Evolutionary conservation across 768 basidiomycete species (phyloP).

Genomic region (Tylopilus vinaceipallidus): DNA sequence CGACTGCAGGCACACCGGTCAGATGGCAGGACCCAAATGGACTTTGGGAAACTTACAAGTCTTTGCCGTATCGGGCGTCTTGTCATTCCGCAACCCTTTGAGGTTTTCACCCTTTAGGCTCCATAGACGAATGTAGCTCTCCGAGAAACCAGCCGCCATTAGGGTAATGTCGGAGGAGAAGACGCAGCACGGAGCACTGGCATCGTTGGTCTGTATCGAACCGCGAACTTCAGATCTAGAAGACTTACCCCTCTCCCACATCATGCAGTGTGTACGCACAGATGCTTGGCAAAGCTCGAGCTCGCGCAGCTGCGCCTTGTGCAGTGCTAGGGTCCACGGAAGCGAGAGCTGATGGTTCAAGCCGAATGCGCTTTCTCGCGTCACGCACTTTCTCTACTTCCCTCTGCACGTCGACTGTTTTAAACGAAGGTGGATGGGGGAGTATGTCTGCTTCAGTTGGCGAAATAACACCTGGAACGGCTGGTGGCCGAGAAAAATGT

Average conservation of each 20-base stretch:
- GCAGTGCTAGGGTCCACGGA: slow-evolving; percentile 57
- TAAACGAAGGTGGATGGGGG: slow-evolving; percentile 81
- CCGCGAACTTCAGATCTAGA: not conserved
- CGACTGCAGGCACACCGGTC: slow-evolving; percentile 38
- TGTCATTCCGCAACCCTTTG: slow-evolving; percentile 74
- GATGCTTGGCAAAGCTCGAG: slow-evolving; percentile 82
- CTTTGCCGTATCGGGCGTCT: slow-evolving; percentile 58
- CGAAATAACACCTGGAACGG: slow-evolving; percentile 53
- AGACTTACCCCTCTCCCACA: slow-evolving; percentile 84
- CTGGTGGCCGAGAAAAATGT: slow-evolving; percentile 48
- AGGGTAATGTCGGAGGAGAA: slow-evolving; percentile 91
- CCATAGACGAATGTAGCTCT: slow-evolving; percentile 95
- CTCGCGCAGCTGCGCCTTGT: slow-evolving; percentile 51
- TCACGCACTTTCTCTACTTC: slow-evolving; percentile 91
- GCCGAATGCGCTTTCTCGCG: slow-evolving; percentile 84
- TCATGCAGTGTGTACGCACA: slow-evolving; percentile 96
- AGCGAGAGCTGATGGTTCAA: slow-evolving; percentile 70
- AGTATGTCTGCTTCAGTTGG: slow-evolving; percentile 72
- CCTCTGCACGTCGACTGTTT: slow-evolving; percentile 81
- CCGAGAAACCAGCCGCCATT: slow-evolving; percentile 92
- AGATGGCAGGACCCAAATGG: not conserved
- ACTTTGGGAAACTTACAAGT: slow-evolving; percentile 52
- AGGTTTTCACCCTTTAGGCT: slow-evolving; percentile 90
- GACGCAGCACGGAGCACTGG: slow-evolving; percentile 77
- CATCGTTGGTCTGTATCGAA: slow-evolving; percentile 11